phyloP scores from a whole-genome alignment of 192 early-diverging fungal genomes.

The Podila epigama region DNA sequence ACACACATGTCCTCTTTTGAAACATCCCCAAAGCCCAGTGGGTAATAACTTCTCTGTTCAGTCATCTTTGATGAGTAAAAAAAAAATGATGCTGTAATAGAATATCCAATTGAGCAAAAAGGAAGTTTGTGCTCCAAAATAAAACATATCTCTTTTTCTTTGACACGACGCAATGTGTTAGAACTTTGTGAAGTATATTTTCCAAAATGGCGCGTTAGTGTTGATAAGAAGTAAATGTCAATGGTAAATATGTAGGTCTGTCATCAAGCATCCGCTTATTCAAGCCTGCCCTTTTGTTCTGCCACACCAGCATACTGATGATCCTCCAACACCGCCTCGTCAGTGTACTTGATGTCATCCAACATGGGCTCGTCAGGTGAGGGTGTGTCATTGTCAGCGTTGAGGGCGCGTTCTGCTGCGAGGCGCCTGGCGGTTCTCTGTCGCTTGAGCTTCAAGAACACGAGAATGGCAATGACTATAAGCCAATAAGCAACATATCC shows the following conservation, averaged over 20 bases:
- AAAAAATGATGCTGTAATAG: too few relatives aligned
- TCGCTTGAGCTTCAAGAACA: slow-evolving; percentile 49
- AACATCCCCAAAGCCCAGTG: neutral
- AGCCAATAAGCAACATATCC: slow-evolving; percentile 86
- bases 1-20: too few relatives aligned
- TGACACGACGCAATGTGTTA: too few relatives aligned
- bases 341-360: neutral
- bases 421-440: neutral
- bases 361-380: neutral
- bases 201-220: too few relatives aligned
- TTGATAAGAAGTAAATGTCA: too few relatives aligned
- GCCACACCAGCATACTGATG: neutral
- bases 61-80: too few relatives aligned
- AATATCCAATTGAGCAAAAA: neutral
- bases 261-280: too few relatives aligned
- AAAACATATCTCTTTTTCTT: neutral
- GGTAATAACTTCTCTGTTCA: too few relatives aligned
- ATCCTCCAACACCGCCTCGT: neutral
- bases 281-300: neutral
- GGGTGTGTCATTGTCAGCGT: neutral
- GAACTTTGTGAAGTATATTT: too few relatives aligned
- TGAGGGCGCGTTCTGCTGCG: neutral
- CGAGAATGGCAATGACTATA: slow-evolving; percentile 55
- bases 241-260: too few relatives aligned
- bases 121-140: neutral